Base-by-base conservation (phyloP, 108 stramenopile species). In the Skeletonema tropicum region DNA sequence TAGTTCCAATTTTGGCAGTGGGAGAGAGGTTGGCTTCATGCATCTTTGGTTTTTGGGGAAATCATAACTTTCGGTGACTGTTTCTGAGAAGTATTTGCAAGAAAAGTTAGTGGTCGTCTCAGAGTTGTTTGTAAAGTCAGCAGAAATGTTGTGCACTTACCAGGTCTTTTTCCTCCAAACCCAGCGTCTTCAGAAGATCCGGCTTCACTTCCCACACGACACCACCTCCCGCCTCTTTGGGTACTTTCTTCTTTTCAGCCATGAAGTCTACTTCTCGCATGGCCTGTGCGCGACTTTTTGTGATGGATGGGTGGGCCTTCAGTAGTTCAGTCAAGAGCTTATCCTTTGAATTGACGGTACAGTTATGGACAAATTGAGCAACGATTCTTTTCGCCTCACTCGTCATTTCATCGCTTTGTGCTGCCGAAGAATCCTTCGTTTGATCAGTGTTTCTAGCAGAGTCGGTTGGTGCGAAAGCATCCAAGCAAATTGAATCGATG, bases 141-240 rank as follows among this genome's bases (percentile, higher is more conserved):
- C 8, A 2, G 5, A 45, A 15, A n/a, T 45, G 3, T 4, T 45
- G 42, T 5, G 42, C 42, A 73, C 82, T 74, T 60, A 83, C 82
- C 30, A 83, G 31, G 74, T 79, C 78, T 41, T 79, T 36, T 6
- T 82, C 82, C 19, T 66, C 66, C 31, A 94, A 73, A 33, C 65
- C 81, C 19, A 92, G 82, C 15, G 85, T 66, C 15, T 74, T 61
- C 49, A 91, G 75, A 29, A 90, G 78, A 35, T 86, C 85, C 14
- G 68, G 31, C 65, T 95, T 92, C 31, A 95, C 94, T 70, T 86
- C 86, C 94, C 94, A 95, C 49, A 89, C 75, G n/a, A 88, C 84
- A 0, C 89, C 89, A 13, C 73, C 83, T 7, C 70, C 52, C 23
- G 52, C 52, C 23, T 55, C 82, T 26, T 80, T 73, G 6, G 86